A percentile compares a stretch with the other conserved stretches of the same genome.
phyloP scores from a whole-genome alignment of 768 basidiomycete genomes.

The Boletus reticuloceps region DNA sequence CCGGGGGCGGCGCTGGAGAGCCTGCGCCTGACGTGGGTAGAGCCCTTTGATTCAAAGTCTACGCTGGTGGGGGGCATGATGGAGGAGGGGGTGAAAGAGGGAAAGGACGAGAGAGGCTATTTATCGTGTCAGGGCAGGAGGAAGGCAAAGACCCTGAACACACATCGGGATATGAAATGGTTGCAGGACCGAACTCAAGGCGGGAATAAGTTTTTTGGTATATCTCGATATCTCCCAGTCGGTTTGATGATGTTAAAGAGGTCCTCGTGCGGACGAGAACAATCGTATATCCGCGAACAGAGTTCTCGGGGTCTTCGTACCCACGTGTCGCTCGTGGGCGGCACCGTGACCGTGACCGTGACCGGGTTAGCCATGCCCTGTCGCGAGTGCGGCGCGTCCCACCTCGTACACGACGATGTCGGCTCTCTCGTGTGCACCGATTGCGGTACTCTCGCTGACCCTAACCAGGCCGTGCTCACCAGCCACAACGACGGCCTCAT shows the following conservation, averaged over 20 bases:
- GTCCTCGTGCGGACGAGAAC: not conserved
- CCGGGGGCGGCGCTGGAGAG: slow-evolving; percentile 55
- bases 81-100: slow-evolving; percentile 18
- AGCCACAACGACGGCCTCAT: slow-evolving; percentile 37
- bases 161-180: slow-evolving; percentile 16
- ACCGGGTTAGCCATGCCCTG: slow-evolving; percentile 33
- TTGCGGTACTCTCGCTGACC: slow-evolving; percentile 72
- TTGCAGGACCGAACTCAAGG: not conserved
- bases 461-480: slow-evolving; percentile 59
- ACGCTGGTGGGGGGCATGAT: slow-evolving; percentile 46
- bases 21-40: slow-evolving; percentile 61
- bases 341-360: too few species aligned
- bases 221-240: too few species aligned
- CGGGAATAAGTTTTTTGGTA: too few species aligned
- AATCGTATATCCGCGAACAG: slow-evolving; percentile 8
- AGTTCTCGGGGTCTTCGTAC: slow-evolving; percentile 24
- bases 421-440: slow-evolving; percentile 61
- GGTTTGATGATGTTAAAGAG: too few species aligned
- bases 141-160: slow-evolving; percentile 25
- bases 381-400: slow-evolving; percentile 50
- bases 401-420: slow-evolving; percentile 55
- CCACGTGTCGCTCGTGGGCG: too few species aligned
- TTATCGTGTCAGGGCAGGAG: slow-evolving; percentile 19
- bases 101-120: slow-evolving; percentile 26
- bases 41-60: slow-evolving; percentile 62